Base-by-base conservation (phyloP, 352 stramenopile genomes). In the Lagenidium giganteum region DNA sequence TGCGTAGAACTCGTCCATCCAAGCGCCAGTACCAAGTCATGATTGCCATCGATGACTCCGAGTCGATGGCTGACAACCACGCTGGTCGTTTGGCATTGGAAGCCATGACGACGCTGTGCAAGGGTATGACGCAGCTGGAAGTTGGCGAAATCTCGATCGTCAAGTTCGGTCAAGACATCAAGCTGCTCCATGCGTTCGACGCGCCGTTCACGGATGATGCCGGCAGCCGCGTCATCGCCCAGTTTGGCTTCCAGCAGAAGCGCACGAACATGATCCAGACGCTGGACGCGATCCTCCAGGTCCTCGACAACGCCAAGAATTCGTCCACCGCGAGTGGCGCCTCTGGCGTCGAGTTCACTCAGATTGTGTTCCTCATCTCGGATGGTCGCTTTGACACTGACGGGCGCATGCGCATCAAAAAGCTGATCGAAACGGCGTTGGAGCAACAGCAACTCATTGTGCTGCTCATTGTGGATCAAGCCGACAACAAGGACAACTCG, bases 1-100 rank as follows among this genome's bases (percentile, higher is more conserved):
- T 99, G 30, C 76, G 96, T 27, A 74, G 96, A 30, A 99, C 95
- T 20, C 98, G 98, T 50, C 96, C 96, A 16, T 95, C 85, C 5
- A 98, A 99, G 61, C 72, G 96, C 24, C 87, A 97, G 51, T 99
- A 99, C 62, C 85, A 98, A 57, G 83, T 99, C 4, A 84, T 99
- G 61, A 61, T 99, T 31, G 95, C 95, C 3, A 98, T 99, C 27
- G 97, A 99, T 67, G 89, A 99, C 71, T 99, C 95, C 5, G 86
- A 98, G 64, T 99, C 94, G 17, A 99, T 99, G 97, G 72, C 82
- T 16, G 96, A 98, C 61, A 96, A 90, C 50, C 78, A 95, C 36
- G 89, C 93, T n/a, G 93, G 89, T 18, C 87, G 95, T 18, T 80
- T 98, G 59, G 95, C 96, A 14, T 69, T 99, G 3, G 74, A 92